Evolutionary conservation across 2,329 filamentous ascomycete genomes (phyloP), one percentile per base, ranked within the genome.

Genomic region (Phoma sp.): DNA sequence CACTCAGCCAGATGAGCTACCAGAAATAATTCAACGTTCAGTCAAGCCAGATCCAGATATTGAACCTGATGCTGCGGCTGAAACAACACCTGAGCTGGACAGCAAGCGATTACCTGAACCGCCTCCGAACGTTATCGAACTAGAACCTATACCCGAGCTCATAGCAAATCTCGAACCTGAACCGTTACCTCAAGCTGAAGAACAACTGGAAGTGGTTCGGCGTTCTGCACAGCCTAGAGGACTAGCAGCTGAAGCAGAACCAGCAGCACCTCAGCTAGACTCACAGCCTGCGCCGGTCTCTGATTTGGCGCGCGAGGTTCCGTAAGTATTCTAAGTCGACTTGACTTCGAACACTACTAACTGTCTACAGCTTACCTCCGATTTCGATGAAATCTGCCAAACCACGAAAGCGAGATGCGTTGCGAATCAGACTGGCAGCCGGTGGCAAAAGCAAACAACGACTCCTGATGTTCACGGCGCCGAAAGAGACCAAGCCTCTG

Each of bases 361-460:
- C 36, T 12, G 22, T 12, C 4, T 22, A 4, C 36, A 55, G 52
- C 21, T 27, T 21, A 39, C 44, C 51, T 21, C 38, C 44, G 19
- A 36, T 36, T n/a, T 55, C 52, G 22, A 40, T 32, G 6, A 45
- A 25, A 19, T 55, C 46, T 8, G 10, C 29, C 7, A 62, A 60
- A 38, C 44, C 19, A 19, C 54, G 57, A 21, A 66, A 63, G 50
- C 43, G 58, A 47, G 63, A 63, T 31, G 51, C 46, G 25, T 46
- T 57, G 43, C 53, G 61, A 7, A 54, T 39, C 46, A 61, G 58
- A 36, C 50, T 56, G 13, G 38, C 47, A n/a, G 17, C 33, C 3
- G 47, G 53, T 19, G 47, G 53, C 25, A 41, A 43, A 10, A 13
- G 24, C 2, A 56, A 51, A 44, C 53, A 56, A n/a, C 47, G 47